Percentiles rank a stretch among this genome's conserved stretches.
These are phyloP conservation scores for Lenzites betulinus DNA, from an alignment of 768 basidiomycete genomes.

Conservation along the genomic window DNA sequence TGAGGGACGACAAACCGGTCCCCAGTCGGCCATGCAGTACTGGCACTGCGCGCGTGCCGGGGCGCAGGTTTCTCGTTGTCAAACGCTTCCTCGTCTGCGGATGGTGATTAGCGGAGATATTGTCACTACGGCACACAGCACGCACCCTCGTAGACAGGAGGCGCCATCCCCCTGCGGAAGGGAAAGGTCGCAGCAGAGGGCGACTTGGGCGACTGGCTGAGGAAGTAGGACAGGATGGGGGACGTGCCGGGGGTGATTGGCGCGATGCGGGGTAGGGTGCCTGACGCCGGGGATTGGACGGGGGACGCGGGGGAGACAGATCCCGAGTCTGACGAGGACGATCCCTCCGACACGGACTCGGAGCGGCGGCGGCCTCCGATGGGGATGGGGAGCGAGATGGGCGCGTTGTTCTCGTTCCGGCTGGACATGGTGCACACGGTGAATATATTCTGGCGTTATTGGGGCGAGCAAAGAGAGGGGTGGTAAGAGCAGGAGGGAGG, in stretches of 20 bases:
- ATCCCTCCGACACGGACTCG: conserved; percentile 50
- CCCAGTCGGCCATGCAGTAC: conserved; percentile 47
- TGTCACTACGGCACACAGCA: conserved; percentile 1
- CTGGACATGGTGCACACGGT: conserved; percentile 21
- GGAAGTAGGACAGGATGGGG: conserved; percentile 71
- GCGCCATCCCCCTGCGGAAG: conserved; percentile 55
- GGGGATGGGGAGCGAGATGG: conserved; percentile 68
- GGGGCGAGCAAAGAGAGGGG: conserved; percentile 1
- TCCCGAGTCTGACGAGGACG: conserved; percentile 23
- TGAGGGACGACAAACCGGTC: conserved; percentile 54
- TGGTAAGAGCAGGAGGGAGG: conserved; percentile 9
- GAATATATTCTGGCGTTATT: conserved; percentile 1
- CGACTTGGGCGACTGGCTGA: conserved; percentile 56
- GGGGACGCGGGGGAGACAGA: conserved; percentile 50
- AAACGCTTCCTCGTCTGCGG: conserved; percentile 22
- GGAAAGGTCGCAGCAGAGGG: conserved; percentile 53
- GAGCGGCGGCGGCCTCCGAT: conserved; percentile 60
- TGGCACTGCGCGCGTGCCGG: conserved; percentile 53
- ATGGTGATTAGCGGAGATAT: neutral
- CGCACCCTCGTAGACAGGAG: conserved; percentile 65
- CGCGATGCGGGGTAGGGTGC: conserved; percentile 44
- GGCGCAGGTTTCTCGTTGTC: conserved; percentile 18
- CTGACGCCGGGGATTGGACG: conserved; percentile 52
- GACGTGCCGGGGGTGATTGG: conserved; percentile 61
- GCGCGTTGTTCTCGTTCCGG: conserved; percentile 33